These are phyloP conservation scores for Talaromyces piceae DNA, from an alignment of 2,329 filamentous ascomycete species.

Conservation along the genomic window DNA sequence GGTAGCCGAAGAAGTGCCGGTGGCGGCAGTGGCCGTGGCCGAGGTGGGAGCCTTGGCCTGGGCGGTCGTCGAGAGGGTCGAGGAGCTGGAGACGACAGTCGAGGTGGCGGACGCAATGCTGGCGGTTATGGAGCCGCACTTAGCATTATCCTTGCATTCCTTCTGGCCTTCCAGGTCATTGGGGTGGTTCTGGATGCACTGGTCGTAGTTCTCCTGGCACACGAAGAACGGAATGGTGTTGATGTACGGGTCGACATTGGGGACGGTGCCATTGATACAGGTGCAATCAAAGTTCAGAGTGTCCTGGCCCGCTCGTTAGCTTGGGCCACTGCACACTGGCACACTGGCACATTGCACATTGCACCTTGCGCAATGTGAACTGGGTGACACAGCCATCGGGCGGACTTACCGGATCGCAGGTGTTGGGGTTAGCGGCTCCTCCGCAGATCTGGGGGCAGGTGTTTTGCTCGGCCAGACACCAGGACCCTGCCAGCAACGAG, in stretches of 20 bases:
- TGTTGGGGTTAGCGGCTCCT: conserved; percentile 43
- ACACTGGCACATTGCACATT: too few species aligned
- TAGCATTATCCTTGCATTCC: conserved; percentile 39
- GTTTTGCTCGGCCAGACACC: conserved; percentile 54
- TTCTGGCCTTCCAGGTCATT: conserved; percentile 40
- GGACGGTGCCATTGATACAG: conserved; percentile 49
- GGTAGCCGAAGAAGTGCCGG: conserved; percentile 28
- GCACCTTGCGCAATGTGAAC: too few species aligned
- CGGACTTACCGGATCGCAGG: conserved; percentile 49
- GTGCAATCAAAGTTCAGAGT: conserved; percentile 50
- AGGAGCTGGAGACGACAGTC: conserved; percentile 23
- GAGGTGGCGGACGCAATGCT: conserved; percentile 18
- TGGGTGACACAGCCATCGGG: too few species aligned
- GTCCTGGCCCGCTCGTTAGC: conserved; percentile 25
- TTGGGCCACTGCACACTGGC: too few species aligned
- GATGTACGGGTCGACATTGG: conserved; percentile 49
- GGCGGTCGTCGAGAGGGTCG: conserved; percentile 21
- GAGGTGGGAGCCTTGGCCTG: conserved; percentile 14
- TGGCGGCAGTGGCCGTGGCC: conserved; percentile 23
- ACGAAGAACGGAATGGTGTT: conserved; percentile 55
- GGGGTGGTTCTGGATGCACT: conserved; percentile 42
- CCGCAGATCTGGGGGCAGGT: conserved; percentile 55
- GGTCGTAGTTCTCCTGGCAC: conserved; percentile 47
- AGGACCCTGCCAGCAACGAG: conserved; percentile 32
- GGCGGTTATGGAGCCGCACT: conserved; percentile 45